Evolutionary conservation across 75 land plant species (phyloP), one percentile per base, ranked within the genome.

Genomic region (Adiantum capillusveneris): DNA sequence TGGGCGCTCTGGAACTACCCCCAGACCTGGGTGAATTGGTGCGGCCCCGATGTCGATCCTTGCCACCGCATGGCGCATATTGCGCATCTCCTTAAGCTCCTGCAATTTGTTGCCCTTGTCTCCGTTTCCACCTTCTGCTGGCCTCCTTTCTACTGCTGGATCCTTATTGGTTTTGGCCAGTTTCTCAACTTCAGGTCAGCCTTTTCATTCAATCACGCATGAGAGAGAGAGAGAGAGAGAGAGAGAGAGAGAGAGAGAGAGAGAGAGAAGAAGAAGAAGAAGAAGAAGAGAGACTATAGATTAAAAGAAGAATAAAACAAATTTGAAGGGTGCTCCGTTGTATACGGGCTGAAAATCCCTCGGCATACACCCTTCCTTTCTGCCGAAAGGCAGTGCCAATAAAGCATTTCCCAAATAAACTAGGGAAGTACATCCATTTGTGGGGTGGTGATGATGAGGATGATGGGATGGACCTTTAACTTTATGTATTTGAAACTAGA

Each of bases 161-260:
- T 83, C 17, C 82, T 86, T 44, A 53, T 86, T 48, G 21, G 59
- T 24, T 39, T 67, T 11, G 96, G 87, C 26, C 91, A 90, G 72
- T 80, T 65, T 58, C 82, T 83, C 37, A 90, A 90, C 63, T 81
- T 84, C 82, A 83, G 84, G 90, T 90, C 13, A 31, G 21, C 13
- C 14, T 24, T 59, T 53, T 57, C 2, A 17, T 46, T 46, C 5
- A n/a, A 5, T 6, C 21, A 46, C 21, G 17, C 21, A 46, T 14
- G 21, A n/a, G 49, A 46, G 37, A 34, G 37, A 34, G 37, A 34
- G 37, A 34, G 37, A 34, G 37, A 34, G 37, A 34, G 37, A 34
- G 37, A 17, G n/a, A 25, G 18, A 22, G n/a, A 17, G 29, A 25
- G 27, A 24, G 27, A 17, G 57, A 25, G 27, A 29, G 57, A 25